A percentile compares a stretch with the other conserved stretches of the same genome.
Evolutionary conservation across 139 green algal genomes (phyloP).

Genomic region (Zygnema cylindricum): DNA sequence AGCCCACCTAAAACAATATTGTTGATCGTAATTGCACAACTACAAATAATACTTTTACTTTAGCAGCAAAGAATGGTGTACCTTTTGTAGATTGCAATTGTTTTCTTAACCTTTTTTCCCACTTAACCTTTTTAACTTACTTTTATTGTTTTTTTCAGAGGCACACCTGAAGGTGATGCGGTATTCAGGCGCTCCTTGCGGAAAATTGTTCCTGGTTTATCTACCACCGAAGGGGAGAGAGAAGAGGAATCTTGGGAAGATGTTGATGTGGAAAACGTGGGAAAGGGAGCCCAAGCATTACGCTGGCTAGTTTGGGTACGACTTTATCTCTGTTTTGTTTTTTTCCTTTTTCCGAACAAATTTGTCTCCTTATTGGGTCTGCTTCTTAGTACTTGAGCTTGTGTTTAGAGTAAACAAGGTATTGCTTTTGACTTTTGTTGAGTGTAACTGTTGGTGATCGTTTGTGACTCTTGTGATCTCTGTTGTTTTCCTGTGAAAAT

Average conservation of each 20-base stretch:
- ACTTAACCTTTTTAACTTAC: too few species aligned
- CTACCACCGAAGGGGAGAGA: not conserved
- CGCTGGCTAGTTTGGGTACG: constrained; percentile 21
- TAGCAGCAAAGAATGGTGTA: too few species aligned
- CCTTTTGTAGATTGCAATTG: too few species aligned
- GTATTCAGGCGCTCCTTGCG: not conserved
- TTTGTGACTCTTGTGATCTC: not conserved
- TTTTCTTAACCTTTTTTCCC: too few species aligned
- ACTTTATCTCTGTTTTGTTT: not conserved
- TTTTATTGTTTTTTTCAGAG: too few species aligned
- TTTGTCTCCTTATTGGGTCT: not conserved
- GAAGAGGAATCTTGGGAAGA: not conserved
- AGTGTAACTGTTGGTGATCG: not conserved
- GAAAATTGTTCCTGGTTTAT: not conserved
- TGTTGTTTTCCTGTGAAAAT: not conserved
- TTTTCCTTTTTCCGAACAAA: not conserved
- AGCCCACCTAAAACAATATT: too few species aligned
- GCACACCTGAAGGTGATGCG: not conserved
- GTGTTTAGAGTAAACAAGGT: not conserved
- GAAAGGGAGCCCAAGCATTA: not conserved
- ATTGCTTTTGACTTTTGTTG: not conserved
- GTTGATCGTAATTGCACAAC: too few species aligned
- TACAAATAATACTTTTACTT: too few species aligned
- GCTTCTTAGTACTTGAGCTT: not conserved
- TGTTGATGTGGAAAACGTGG: not conserved